Evolutionary conservation across 805 yeast species (phyloP).

Genomic region (Dipodascopsis tothii): DNA sequence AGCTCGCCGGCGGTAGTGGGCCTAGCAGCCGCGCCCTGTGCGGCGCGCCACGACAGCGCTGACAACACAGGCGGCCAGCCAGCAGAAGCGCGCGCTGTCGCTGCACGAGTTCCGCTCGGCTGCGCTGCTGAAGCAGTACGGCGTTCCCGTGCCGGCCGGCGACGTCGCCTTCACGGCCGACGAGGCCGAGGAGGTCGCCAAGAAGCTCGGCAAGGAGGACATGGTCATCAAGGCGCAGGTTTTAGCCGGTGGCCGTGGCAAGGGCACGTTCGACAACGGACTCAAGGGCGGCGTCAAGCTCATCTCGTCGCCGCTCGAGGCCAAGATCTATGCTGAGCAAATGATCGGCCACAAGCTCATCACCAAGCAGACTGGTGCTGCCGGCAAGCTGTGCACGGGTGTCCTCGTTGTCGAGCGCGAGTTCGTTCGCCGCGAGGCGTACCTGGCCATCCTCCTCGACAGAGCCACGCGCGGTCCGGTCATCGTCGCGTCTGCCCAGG

Average conservation of each 20-base stretch:
- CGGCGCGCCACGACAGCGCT: no score
- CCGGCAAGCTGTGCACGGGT: constrained; percentile 94
- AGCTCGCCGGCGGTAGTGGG: no score
- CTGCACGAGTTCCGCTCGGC: constrained; percentile 96
- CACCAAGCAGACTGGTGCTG: constrained; percentile 97
- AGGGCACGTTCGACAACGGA: constrained; percentile 94
- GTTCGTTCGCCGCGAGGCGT: constrained; percentile 89
- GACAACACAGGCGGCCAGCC: neutral
- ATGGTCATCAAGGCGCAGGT: constrained; percentile 98
- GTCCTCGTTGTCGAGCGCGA: constrained; percentile 94
- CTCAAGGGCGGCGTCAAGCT: constrained; percentile 94
- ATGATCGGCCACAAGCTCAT: constrained; percentile 89
- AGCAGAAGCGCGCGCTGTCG: constrained; percentile 62
- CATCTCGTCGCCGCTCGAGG: constrained; percentile 78
- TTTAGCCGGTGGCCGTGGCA: constrained; percentile 98
- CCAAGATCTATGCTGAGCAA: constrained; percentile 72
- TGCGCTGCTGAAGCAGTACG: constrained; percentile 69
- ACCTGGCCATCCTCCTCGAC: constrained; percentile 89
- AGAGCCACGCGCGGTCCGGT: constrained; percentile 83
- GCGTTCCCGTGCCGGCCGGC: constrained; percentile 87
- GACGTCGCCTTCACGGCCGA: constrained; percentile 83
- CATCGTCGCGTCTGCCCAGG: constrained; percentile 93
- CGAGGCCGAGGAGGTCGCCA: constrained; percentile 79
- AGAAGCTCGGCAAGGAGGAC: constrained; percentile 61
- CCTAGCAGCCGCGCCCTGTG: no score